Evolutionary conservation across 306 rosid species (phyloP).

Genomic region (Geum urbanum): DNA sequence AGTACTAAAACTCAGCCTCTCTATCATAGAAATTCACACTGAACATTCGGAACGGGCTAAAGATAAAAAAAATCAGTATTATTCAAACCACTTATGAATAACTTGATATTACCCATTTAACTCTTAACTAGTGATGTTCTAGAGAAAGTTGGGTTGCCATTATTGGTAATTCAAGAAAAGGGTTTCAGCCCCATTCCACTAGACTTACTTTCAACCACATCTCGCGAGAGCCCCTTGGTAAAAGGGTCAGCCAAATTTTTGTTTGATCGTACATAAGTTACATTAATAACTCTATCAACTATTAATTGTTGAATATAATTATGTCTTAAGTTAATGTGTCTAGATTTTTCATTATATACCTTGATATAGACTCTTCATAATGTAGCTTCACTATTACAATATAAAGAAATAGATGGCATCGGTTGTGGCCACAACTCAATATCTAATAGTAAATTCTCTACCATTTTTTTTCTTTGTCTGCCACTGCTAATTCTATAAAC

Average conservation of each 20-base stretch:
- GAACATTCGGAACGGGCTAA: not conserved
- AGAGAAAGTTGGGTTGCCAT: constrained; percentile 17
- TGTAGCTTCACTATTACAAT: not conserved
- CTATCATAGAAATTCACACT: not conserved
- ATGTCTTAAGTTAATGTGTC: constrained; percentile 14
- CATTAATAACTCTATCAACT: not conserved
- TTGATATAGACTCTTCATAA: not conserved
- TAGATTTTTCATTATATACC: not conserved
- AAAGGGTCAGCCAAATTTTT: too few relatives aligned
- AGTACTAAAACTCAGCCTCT: not conserved
- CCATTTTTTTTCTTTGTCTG: constrained; percentile 1
- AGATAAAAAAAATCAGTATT: not conserved
- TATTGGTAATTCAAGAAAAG: constrained; percentile 18
- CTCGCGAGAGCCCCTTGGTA: too few relatives aligned
- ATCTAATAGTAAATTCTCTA: not conserved
- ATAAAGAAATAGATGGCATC: constrained; percentile 3
- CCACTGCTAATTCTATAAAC: not conserved
- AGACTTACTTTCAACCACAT: too few relatives aligned
- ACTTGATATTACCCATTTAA: constrained; percentile 10
- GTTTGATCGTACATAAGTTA: too few relatives aligned
- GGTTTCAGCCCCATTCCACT: too few relatives aligned
- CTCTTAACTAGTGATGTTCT: not conserved
- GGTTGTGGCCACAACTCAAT: constrained; percentile 6
- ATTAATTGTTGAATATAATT: not conserved
- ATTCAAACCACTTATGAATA: not conserved